phyloP scores from a whole-genome alignment of 768 basidiomycete species.

The Mycena maculata region DNA sequence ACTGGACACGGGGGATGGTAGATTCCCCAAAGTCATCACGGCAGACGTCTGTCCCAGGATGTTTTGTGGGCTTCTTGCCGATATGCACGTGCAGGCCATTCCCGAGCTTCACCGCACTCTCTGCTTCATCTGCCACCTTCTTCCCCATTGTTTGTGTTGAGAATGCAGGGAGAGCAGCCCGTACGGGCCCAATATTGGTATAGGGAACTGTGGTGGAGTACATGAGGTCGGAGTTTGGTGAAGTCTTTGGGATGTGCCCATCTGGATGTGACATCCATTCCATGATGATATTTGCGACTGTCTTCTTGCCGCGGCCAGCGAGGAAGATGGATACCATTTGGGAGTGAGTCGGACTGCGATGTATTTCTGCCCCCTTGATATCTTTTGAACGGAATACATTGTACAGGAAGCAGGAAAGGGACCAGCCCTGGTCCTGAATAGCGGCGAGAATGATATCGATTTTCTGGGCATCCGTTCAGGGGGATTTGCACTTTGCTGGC shows the following conservation, averaged over 20 bases:
- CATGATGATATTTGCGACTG: background rate
- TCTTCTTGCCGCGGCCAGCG: background rate
- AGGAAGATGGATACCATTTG: slow-evolving; percentile 20
- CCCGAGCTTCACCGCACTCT: too few relatives aligned
- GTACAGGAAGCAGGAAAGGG: slow-evolving; percentile 13
- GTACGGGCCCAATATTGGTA: background rate
- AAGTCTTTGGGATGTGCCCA: background rate
- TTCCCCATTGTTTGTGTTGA: background rate
- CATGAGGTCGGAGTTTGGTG: background rate
- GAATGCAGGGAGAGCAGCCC: background rate
- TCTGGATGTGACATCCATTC: background rate
- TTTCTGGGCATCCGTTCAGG: slow-evolving; percentile 9
- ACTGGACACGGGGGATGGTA: background rate
- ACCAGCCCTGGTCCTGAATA: slow-evolving; percentile 8
- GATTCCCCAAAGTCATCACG: background rate
- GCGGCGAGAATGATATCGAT: slow-evolving; percentile 2
- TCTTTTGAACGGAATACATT: slow-evolving; percentile 4
- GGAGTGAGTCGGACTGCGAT: background rate
- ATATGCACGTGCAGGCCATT: too few relatives aligned
- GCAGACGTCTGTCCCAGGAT: background rate
- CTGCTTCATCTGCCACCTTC: too few relatives aligned
- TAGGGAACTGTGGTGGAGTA: background rate
- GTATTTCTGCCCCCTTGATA: background rate
- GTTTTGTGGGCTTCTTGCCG: too few relatives aligned
- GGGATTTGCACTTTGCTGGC: slow-evolving; percentile 2